phyloP scores from a whole-genome alignment of 1,284 basidiomycete genomes.

The Cystobasidium slooffiae region DNA sequence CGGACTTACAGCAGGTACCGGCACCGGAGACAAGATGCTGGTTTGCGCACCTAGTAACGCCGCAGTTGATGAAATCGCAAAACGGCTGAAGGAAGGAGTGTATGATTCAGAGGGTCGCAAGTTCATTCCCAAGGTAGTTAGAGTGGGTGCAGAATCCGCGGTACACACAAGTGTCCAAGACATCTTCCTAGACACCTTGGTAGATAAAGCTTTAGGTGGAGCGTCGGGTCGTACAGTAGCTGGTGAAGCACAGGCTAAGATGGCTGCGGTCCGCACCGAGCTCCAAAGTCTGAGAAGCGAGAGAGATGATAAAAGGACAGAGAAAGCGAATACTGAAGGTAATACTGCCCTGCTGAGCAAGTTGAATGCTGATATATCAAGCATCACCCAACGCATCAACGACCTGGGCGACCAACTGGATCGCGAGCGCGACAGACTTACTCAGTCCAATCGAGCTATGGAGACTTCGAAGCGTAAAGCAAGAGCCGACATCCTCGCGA shows the following conservation, averaged over 20 bases:
- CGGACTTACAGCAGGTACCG: constrained; percentile 43
- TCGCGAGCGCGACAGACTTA: constrained; percentile 77
- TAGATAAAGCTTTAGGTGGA: constrained; percentile 69
- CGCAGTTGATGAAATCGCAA: constrained; percentile 94
- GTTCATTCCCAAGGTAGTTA: constrained; percentile 76
- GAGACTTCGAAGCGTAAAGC: constrained; percentile 77
- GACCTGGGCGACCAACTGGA: constrained; percentile 72
- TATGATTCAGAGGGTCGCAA: constrained; percentile 65
- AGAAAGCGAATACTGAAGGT: constrained; percentile 59
- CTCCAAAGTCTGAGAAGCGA: constrained; percentile 69
- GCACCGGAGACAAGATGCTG: constrained; percentile 69
- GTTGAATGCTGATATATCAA: constrained; percentile 62
- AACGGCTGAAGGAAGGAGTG: constrained; percentile 79
- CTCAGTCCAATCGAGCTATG: constrained; percentile 69
- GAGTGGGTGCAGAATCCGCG: constrained; percentile 78
- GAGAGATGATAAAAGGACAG: constrained; percentile 68
- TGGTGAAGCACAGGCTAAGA: constrained; percentile 59
- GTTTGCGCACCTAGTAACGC: constrained; percentile 98
- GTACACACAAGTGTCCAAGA: constrained; percentile 85
- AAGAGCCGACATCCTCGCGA: constrained; percentile 74
- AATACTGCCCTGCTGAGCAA: constrained; percentile 62
- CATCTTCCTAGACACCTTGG: constrained; percentile 81
- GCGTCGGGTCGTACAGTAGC: constrained; percentile 44
- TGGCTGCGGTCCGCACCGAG: constrained; percentile 68
- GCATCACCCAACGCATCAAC: constrained; percentile 65